Evolutionary conservation across 345 rosid species (phyloP), one percentile per base, ranked within the genome.

Genomic region (Durio zibethinus): DNA sequence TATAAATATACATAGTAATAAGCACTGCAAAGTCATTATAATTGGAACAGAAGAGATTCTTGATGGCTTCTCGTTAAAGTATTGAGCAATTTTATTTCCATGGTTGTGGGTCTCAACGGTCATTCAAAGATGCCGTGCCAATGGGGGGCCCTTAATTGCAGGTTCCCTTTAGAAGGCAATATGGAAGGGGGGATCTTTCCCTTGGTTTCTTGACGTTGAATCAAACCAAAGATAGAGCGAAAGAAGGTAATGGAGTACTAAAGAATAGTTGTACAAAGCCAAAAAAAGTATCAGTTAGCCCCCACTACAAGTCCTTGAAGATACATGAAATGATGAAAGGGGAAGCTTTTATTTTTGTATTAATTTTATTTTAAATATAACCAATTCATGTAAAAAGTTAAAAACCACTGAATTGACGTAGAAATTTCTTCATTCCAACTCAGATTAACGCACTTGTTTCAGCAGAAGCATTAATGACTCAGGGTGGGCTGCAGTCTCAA

Each of bases 91-190:
- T 16, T 18, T 36, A 48, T 56, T 29, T 15, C 57, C 43, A n/a
- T 9, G 12, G 38, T 78, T 29, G 45, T 2, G 48, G 27, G 71
- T 65, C 48, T 70, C 59, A 65, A 45, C 38, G 21, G 29, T 40
- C 35, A 59, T 65, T 79, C 74, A 56, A 73, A 79, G 74, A 79
- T 54, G 78, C 74, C 72, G 40, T 18, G 48, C 15, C 69, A 15
- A 43, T 54, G n/a, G 54, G 27, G 53, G 52, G 16, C 35, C 53
- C 29, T 16, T 33, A 15, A 15, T 61, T 61, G 36, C 40, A 61
- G 38, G 18, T 1, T 0, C 33, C 15, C 10, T 27, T 59, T 60
- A 3, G 31, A 10, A 23, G 47, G 47, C 47, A 43, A 10, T n/a
- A n/a, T n/a, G 47, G 47, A 43, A 15, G 40, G 40, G 12, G 35